These are phyloP conservation scores for Raffaelea albimanens DNA, from an alignment of 2,329 filamentous ascomycete species.

Conservation along the genomic window DNA sequence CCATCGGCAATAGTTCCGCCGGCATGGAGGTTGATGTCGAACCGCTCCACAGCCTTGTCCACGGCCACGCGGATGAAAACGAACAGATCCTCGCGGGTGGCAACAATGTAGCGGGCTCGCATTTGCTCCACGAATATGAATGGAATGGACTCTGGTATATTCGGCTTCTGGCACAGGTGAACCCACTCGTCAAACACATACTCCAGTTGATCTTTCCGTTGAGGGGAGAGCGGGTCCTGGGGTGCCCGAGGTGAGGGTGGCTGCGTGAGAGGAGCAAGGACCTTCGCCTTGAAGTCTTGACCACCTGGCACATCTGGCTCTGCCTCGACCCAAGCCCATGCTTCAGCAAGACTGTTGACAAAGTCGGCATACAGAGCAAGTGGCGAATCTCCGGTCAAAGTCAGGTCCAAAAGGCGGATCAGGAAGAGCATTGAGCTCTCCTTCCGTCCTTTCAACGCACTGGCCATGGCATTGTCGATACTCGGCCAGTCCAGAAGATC, in stretches of 20 bases:
- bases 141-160: constrained; percentile 61
- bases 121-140: constrained; percentile 77
- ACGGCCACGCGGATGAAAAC: constrained; percentile 73
- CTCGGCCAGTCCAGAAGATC: constrained; percentile 54
- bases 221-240: constrained; percentile 41
- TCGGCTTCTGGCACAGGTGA: constrained; percentile 67
- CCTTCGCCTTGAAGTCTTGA: constrained; percentile 62
- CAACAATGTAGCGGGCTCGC: constrained; percentile 63
- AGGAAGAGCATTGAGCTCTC: constrained; percentile 68
- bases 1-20: constrained; percentile 48
- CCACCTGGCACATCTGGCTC: constrained; percentile 56
- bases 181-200: constrained; percentile 97
- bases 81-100: constrained; percentile 65
- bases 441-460: constrained; percentile 62
- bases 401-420: constrained; percentile 67
- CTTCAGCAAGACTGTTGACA: constrained; percentile 67
- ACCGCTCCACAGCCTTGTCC: constrained; percentile 68
- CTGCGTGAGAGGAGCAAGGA: constrained; percentile 29
- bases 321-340: constrained; percentile 72
- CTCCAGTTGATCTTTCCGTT: constrained; percentile 74
- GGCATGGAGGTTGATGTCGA: constrained; percentile 59
- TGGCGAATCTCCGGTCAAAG: constrained; percentile 69
- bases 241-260: constrained; percentile 29
- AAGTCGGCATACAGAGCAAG: constrained; percentile 79
- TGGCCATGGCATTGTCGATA: constrained; percentile 64